phyloP scores from a whole-genome alignment of 805 yeast genomes.

The Torulaspora gathmanii region DNA sequence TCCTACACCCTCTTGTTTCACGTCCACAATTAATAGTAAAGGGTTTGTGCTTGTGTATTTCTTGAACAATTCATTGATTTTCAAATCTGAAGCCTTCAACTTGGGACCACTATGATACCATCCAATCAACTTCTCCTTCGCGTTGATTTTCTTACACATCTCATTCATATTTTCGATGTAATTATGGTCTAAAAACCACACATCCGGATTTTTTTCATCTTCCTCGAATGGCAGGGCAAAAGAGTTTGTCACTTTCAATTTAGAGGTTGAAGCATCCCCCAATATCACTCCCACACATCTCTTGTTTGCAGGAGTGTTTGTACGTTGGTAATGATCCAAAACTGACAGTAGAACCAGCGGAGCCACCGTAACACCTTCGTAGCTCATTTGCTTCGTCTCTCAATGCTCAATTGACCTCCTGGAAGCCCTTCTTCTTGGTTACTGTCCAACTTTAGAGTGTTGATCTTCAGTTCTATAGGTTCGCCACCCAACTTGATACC shows the following conservation, averaged over 20 bases:
- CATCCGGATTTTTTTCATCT: slow-evolving; percentile 83
- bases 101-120: slow-evolving; percentile 99
- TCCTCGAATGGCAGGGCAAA: slow-evolving; percentile 98
- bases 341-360: slow-evolving; percentile 92
- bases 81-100: slow-evolving; percentile 78
- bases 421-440: neutral
- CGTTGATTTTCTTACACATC: slow-evolving; percentile 96
- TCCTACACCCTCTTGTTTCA: slow-evolving; percentile 74
- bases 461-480: neutral
- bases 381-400: slow-evolving; percentile 16
- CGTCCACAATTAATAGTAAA: slow-evolving; percentile 89
- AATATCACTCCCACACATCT: slow-evolving; percentile 92
- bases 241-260: slow-evolving; percentile 77
- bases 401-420: slow-evolving; percentile 2
- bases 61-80: slow-evolving; percentile 85
- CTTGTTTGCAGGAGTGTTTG: slow-evolving; percentile 65
- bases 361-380: slow-evolving; percentile 78
- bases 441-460: slow-evolving; percentile 1
- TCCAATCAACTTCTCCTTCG: slow-evolving; percentile 93
- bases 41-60: slow-evolving; percentile 59
- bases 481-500: slow-evolving; percentile 8
- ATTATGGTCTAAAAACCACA: slow-evolving; percentile 97
- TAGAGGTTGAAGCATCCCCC: slow-evolving; percentile 60
- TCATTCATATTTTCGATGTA: slow-evolving; percentile 94
- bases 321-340: slow-evolving; percentile 91